Evolutionary conservation across 208 protist genomes (phyloP).

Genomic region (Crithidia sp.): DNA sequence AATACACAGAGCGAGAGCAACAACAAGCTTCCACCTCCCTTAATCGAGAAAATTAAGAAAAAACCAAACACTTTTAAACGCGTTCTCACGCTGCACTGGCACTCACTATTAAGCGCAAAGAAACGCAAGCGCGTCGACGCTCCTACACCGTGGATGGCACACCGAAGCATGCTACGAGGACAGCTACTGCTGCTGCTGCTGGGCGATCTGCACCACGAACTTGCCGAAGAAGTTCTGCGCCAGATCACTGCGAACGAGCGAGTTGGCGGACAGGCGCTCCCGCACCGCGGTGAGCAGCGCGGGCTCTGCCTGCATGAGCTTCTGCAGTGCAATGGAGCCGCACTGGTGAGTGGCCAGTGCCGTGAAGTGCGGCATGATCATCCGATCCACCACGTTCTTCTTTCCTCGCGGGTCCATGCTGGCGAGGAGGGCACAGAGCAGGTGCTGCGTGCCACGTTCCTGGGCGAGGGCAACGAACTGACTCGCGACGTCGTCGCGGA

Average conservation of each 20-base stretch:
- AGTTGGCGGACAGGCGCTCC: conserved; percentile 45
- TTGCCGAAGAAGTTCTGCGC: conserved; percentile 87
- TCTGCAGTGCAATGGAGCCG: conserved; percentile 83
- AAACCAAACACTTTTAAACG: too few relatives aligned
- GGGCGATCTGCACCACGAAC: conserved; percentile 85
- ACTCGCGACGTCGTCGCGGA: conserved; percentile 74
- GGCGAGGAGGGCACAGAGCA: conserved; percentile 70
- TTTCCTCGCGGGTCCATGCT: conserved; percentile 74
- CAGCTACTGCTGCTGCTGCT: conserved; percentile 17
- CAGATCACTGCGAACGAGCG: conserved; percentile 59
- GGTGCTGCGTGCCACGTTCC: conserved; percentile 84
- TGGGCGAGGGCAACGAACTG: conserved; percentile 68
- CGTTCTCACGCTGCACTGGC: too few relatives aligned
- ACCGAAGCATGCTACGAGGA: too few relatives aligned
- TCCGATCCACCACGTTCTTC: conserved; percentile 52
- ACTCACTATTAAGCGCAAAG: background rate
- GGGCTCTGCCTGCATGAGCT: conserved; percentile 75
- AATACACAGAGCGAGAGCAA: too few relatives aligned
- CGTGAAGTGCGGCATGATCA: conserved; percentile 54
- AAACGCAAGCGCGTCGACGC: background rate
- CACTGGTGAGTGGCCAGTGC: conserved; percentile 65
- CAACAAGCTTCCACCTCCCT: too few relatives aligned
- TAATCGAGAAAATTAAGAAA: too few relatives aligned
- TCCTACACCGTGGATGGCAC: too few relatives aligned
- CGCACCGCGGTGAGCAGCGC: conserved; percentile 51